A percentile compares a stretch with the other conserved stretches of the same genome.
These are phyloP conservation scores for Melaleuca quinquenervia DNA, from an alignment of 345 rosid genomes.

Conservation along the genomic window DNA sequence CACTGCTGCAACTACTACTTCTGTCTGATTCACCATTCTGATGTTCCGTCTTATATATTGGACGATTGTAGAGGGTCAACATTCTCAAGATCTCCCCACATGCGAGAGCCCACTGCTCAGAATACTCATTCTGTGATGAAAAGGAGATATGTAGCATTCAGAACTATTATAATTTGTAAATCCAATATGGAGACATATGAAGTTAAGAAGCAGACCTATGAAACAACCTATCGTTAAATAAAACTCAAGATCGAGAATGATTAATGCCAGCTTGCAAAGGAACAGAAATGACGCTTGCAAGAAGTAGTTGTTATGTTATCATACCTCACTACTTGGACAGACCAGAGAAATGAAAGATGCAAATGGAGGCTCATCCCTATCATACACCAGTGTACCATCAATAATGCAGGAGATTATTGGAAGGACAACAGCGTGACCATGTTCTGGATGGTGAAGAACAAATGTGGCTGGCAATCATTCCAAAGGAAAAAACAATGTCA, in stretches of 20 bases:
- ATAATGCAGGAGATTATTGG: constrained; percentile 90
- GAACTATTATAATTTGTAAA: not conserved
- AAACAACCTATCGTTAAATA: not conserved
- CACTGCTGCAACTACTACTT: constrained; percentile 29
- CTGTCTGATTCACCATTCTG: constrained; percentile 45
- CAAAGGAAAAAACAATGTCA: not conserved
- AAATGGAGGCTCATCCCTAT: constrained; percentile 65
- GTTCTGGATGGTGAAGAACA: constrained; percentile 98
- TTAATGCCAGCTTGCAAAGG: not conserved
- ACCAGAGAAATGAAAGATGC: constrained; percentile 92
- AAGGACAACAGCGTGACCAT: constrained; percentile 91
- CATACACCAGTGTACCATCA: constrained; percentile 78
- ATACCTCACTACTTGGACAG: constrained; percentile 75
- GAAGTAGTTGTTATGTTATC: not conserved
- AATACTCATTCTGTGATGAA: constrained; percentile 68
- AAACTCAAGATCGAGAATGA: not conserved
- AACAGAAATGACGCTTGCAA: not conserved
- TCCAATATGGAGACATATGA: not conserved
- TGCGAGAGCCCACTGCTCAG: constrained; percentile 98
- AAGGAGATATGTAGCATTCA: not conserved
- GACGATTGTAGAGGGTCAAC: constrained; percentile 95
- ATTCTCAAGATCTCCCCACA: constrained; percentile 94
- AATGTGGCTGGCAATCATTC: constrained; percentile 56
- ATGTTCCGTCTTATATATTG: constrained; percentile 67
- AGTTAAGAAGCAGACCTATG: not conserved